These are phyloP conservation scores for Chaetomium strumarium DNA, from an alignment of 2,329 filamentous ascomycete species.

Conservation along the genomic window DNA sequence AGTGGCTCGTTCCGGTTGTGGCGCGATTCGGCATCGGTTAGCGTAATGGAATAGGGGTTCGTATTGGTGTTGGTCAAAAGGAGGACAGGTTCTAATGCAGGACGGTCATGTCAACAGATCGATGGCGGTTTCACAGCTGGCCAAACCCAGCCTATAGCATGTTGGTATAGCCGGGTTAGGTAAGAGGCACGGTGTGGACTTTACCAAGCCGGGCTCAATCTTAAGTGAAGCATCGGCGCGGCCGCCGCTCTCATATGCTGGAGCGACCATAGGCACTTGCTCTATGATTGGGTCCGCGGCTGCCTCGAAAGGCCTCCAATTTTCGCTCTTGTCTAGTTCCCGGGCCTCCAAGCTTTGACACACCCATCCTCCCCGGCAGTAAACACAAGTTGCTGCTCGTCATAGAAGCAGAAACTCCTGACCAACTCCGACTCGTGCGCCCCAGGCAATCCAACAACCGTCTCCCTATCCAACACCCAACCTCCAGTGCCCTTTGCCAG, in stretches of 20 bases:
- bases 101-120: constrained; percentile 13
- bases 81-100: constrained; percentile 16
- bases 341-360: constrained; percentile 51
- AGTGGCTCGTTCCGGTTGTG: constrained; percentile 22
- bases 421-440: constrained; percentile 61
- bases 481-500: constrained; percentile 42
- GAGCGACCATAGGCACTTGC: no score
- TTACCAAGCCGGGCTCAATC: background rate
- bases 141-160: constrained; percentile 19
- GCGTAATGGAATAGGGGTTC: background rate
- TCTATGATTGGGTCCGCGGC: no score
- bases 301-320: no score
- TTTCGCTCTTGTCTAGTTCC: constrained; percentile 10
- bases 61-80: constrained; percentile 11
- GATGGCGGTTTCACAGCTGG: constrained; percentile 5
- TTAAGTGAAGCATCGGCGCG: background rate
- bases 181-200: background rate
- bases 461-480: constrained; percentile 52
- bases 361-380: constrained; percentile 54
- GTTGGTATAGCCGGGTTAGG: background rate
- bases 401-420: constrained; percentile 57
- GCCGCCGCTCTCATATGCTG: no score
- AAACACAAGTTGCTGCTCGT: constrained; percentile 53
- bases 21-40: constrained; percentile 3
- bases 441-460: constrained; percentile 53